Base-by-base conservation (phyloP, 176 grass and related monocot species). In the Panicum miliaceum region DNA sequence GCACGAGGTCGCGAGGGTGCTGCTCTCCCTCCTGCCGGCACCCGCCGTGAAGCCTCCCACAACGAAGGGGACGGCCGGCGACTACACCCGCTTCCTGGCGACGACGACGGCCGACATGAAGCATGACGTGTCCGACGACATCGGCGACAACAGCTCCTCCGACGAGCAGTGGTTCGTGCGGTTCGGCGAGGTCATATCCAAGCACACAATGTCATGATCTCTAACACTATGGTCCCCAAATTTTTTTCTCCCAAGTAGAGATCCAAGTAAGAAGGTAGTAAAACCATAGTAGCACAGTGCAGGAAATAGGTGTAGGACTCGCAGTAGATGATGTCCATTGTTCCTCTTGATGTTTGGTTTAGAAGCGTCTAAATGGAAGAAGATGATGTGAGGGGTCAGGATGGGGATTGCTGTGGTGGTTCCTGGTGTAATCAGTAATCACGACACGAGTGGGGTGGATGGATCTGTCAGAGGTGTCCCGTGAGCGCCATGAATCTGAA, bases 161-260 rank as follows among this genome's bases (percentile, higher is more conserved):
- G 93, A 99, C 64, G 88, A 89, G 68, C 93, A 99, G 64, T 99
- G 93, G 97, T 99, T 99, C 64, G 88, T 92, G 51, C 74, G 88
- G 81, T 99, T 99, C 64, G 93, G 97, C 26, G 93, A 99, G 87
- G 91, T 93, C 69, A 99, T 99, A 63, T 96, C 93, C n/a, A 96
- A 96, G 93, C 91, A 87, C 82, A 90, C 97, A 26, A 69, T 99
- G 52, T 94, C 79, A 84, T 68, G 46, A 62, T n/a, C 8, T 27
- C 40, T n/a, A 57, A 18, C 74, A 23, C 58, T 25, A 74, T 37
- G 12, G 18, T 11, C 48, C 27, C 40, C 23, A 34, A 72, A 76
- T 5, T 11, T 34, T 72, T 85, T 78, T 78, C 77, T 51, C 71
- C 77, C 82, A 51, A 66, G 54, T 81, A 88, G 85, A 58, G 73